Evolutionary conservation across 805 yeast species (phyloP), one percentile per base, ranked within the genome.

Genomic region (Yarrowia sp.): DNA sequence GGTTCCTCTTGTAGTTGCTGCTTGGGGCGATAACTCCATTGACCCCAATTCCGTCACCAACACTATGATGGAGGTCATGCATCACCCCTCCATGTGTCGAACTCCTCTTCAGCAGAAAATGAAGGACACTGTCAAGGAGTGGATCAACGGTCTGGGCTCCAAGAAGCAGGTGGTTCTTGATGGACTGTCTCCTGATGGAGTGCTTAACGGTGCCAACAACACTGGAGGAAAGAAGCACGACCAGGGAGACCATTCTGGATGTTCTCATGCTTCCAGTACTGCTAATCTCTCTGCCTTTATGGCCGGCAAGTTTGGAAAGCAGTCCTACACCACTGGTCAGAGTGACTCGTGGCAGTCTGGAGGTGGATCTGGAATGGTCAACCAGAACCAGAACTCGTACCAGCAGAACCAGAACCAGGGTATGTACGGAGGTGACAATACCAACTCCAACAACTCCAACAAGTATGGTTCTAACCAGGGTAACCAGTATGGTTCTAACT

Each of bases 1-100:
- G 22, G 71, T 69, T 10, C 69, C 68, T 13, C 57, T 68, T 8
- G 67, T 69, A 8, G 66, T 67, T 11, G 31, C 42, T 10, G 71
- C 71, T 8, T 69, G 71, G 71, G 64, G 60, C 35, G 67, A 69
- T 44, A 38, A 44, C 8, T 15, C 53, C 41, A 65, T 69, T 42
- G 66, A 67, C 42, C 57, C 68, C 28, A 43, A 64, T 32, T 47
- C 62, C 8, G 68, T 66, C 18, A 45, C 66, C 31, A 22, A 65
- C 28, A 60, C 65, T 18, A 66, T 64, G 36, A 39, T 69, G 44
- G 55, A 66, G 53, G 71, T 69, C 9, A 68, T 69, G 51, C 71
- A 69, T 32, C 71, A 69, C 31, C 71, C 71, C 7, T 67, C 67
- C 32, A 33, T 66, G 39, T 44, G 57, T 31, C 39, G 62, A 11